phyloP scores from a whole-genome alignment of 2,329 filamentous ascomycete species.

The Ilyonectria sp. region DNA sequence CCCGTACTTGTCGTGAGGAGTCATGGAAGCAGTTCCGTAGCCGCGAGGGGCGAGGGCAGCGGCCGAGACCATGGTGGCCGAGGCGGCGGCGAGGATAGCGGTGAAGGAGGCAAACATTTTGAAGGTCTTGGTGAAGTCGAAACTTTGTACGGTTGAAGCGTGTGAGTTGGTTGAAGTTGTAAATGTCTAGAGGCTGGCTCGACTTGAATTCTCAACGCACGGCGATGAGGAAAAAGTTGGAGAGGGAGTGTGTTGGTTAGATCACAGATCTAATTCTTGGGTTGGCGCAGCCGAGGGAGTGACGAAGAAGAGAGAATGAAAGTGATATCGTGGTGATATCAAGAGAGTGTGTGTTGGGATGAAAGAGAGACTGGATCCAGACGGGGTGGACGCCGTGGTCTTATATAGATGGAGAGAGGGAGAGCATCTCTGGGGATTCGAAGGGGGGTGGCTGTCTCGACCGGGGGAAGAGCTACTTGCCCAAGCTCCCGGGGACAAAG shows the following conservation, averaged over 20 bases:
- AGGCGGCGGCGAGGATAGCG: slow-evolving; percentile 49
- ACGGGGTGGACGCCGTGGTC: slow-evolving; percentile 36
- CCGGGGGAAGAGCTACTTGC: slow-evolving; percentile 30
- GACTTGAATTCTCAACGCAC: slow-evolving; percentile 48
- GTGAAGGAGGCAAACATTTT: slow-evolving; percentile 51
- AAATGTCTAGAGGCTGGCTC: slow-evolving; percentile 45
- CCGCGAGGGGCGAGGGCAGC: slow-evolving; percentile 46
- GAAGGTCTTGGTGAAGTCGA: slow-evolving; percentile 29
- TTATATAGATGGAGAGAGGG: slow-evolving; percentile 40
- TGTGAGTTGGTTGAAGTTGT: slow-evolving; percentile 27
- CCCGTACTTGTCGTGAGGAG: slow-evolving; percentile 68
- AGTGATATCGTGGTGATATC: slow-evolving; percentile 35
- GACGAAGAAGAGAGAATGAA: slow-evolving; percentile 39
- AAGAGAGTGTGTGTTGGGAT: slow-evolving; percentile 40
- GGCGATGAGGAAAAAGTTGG: slow-evolving; percentile 45
- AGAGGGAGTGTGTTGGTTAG: slow-evolving; percentile 44
- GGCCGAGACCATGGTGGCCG: slow-evolving; percentile 50
- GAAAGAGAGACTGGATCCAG: slow-evolving; percentile 17
- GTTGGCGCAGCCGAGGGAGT: slow-evolving; percentile 46
- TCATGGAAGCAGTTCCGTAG: slow-evolving; percentile 56
- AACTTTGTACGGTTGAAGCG: slow-evolving; percentile 35
- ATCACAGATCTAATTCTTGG: slow-evolving; percentile 48
- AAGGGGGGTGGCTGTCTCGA: slow-evolving; percentile 28
- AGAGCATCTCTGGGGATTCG: slow-evolving; percentile 25
- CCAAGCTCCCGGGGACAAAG: slow-evolving; percentile 38